phyloP scores from a whole-genome alignment of 75 land plant genomes.

The Gnetum montanum region DNA sequence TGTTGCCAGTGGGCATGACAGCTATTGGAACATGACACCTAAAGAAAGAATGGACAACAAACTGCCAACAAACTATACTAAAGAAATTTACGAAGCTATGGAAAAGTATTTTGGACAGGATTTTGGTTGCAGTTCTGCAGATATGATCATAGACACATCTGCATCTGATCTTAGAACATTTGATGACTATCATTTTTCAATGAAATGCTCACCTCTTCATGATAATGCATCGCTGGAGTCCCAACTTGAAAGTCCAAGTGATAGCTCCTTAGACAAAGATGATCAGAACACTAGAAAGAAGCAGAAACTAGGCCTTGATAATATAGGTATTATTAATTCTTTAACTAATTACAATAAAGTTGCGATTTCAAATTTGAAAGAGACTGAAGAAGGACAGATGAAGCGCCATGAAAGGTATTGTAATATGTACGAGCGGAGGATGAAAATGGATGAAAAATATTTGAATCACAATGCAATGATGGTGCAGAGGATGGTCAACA shows the following conservation, averaged over 20 bases:
- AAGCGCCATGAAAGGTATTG: constrained; percentile 8
- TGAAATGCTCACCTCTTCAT: not conserved
- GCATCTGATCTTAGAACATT: constrained; percentile 1
- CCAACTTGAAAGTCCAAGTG: not conserved
- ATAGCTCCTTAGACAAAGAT: constrained; percentile 2
- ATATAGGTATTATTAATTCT: not conserved
- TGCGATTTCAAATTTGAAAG: constrained; percentile 1
- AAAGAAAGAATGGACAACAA: constrained; percentile 5
- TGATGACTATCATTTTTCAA: not conserved
- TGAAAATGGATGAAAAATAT: constrained; percentile 7
- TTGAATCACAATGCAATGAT: constrained; percentile 2
- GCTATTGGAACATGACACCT: constrained; percentile 8
- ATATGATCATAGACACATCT: constrained; percentile 7
- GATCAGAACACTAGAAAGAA: not conserved
- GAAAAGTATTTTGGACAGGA: constrained; percentile 7
- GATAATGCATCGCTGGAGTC: not conserved
- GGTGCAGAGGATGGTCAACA: constrained; percentile 6
- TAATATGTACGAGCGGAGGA: constrained; percentile 2
- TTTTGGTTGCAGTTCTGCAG: not conserved
- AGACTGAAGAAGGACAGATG: constrained; percentile 5
- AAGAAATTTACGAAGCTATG: constrained; percentile 12
- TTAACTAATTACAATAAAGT: constrained; percentile 3
- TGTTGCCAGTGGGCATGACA: not conserved
- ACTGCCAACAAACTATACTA: constrained; percentile 7
- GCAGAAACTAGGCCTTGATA: not conserved